Evolutionary conservation across 2,329 filamentous ascomycete species (phyloP), one percentile per base, ranked within the genome.

Genomic region (Fusarium nurragi): DNA sequence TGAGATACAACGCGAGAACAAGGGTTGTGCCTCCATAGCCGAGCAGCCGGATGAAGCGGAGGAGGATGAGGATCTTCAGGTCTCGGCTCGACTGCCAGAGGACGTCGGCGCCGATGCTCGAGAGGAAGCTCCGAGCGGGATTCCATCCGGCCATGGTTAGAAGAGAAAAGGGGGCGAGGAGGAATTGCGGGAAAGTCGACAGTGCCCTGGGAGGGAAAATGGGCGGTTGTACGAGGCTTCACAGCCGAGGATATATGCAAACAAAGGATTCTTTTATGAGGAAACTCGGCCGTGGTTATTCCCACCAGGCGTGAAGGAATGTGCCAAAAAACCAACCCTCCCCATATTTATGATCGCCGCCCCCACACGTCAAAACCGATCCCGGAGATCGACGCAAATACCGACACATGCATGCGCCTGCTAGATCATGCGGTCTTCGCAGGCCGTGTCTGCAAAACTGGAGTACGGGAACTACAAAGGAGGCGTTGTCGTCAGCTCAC

Each of bases 1-100:
- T 68, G 45, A 70, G 67, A 8, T 70, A 70, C 18, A 70, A 21
- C 5, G 67, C 67, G 3, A 70, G 55, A 16, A 70, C 58, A 4
- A 70, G 64, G 0, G 67, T 70, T 0, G 67, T 70, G 0, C 67
- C 67, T 23, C 67, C 67, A 44, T 70, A 70, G 12, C 67, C 67
- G 7, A 70, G 32, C 2, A 70, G 38, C 3, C 67, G 57, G 22
- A 70, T 23, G 23, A 70, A 68, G 21, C 67, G 67, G 2, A 66
- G 50, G 5, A 70, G 49, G 6, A 70, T 68, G 0, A 70, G 45
- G 3, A 70, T 56, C 55, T 70, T 70, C 6, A 70, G 44, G 21
- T 70, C 55, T 14, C 64, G 41, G 22, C 53, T 65, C 4, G 67
- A 69, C 14, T 56, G 44, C 67, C 67, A 69, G 3, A 69, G 45